Conservation (phyloP, 2,329 filamentous ascomycete genomes). For the Phaeoacremonium minimum region DNA sequence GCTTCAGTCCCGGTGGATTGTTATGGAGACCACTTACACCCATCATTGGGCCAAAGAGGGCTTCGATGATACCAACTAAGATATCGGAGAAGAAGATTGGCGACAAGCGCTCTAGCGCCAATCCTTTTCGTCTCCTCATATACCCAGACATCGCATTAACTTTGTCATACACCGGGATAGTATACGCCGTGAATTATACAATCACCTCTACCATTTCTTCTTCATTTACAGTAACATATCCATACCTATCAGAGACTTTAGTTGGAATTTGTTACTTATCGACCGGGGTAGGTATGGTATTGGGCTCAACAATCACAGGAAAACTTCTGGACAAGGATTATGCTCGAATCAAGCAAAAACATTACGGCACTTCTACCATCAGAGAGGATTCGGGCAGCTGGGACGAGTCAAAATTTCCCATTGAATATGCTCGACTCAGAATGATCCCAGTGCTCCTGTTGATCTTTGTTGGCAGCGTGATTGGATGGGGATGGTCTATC, state of each 20-base stretch:
- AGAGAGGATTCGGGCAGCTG: no score
- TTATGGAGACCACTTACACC: conserved; percentile 12
- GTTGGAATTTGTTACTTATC: conserved; percentile 25
- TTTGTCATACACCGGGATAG: conserved; percentile 23
- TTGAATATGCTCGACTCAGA: conserved; percentile 18
- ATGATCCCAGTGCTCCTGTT: conserved; percentile 17
- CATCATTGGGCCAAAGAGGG: conserved; percentile 10
- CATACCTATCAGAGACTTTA: conserved; percentile 21
- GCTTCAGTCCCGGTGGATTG: conserved; percentile 8
- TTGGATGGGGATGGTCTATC: conserved; percentile 22
- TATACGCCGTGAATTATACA: conserved; percentile 28
- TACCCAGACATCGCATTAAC: conserved; percentile 23
- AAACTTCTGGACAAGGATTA: conserved; percentile 24
- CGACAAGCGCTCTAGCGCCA: conserved; percentile 5
- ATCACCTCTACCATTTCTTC: conserved; percentile 28
- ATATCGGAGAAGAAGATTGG: background rate
- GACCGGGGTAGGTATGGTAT: conserved; percentile 22
- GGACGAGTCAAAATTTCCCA: conserved; percentile 16
- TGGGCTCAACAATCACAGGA: conserved; percentile 20
- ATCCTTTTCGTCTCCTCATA: conserved; percentile 24
- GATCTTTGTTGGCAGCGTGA: conserved; percentile 15
- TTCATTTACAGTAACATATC: conserved; percentile 19
- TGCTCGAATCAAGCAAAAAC: conserved; percentile 12
- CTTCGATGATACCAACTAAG: background rate
- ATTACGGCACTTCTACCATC: background rate